Evolutionary conservation across 345 rosid species (phyloP), one percentile per base, ranked within the genome.

Genomic region (Gynandropsis gynandra): DNA sequence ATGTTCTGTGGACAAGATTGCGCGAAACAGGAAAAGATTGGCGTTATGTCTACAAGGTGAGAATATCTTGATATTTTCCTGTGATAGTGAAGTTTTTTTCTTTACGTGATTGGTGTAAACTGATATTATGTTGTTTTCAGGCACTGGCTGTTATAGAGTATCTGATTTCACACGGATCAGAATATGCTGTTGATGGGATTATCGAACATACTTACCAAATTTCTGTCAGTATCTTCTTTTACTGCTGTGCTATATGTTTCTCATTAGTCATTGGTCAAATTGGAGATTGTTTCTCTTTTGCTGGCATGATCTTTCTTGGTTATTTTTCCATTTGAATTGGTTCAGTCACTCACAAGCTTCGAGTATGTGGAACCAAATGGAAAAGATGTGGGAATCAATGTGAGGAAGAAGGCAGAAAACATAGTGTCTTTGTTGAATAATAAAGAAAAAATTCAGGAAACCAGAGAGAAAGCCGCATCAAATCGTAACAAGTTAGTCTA

Each of bases 1-100:
- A 74, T 75, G 95, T 83, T 66, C 78, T 87, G 19, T 87, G 98
- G 98, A 81, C 79, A 44, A 88, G 98, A 78, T 70, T 92, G 64
- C 54, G 50, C 1, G 98, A 92, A 75, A 79, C 88, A 17, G 95
- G 97, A 55, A 93, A 88, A 73, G 89, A 87, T 47, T 93, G 99
- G 99, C 90, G 99, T 40, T 87, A 78, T 68, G 99, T 83, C 50
- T 93, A 93, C 73, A 93, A 93, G 94, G 99, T 92, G 65, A 37
- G 15, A 7, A 33, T 43, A 39, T 37, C 57, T 38, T 11, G 50
- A 20, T 15, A 9, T 14, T 42, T 53, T 18, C 51, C 48, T 76
- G 31, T 4, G 10, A 7, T 52, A 20, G 21, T 58, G 42, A 50
- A 16, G 43, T 33, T 10, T 10, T 24, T 24, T 24, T 5, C 29